A percentile compares a stretch with the other conserved stretches of the same genome.
Evolutionary conservation across 2,329 filamentous ascomycete genomes (phyloP).

Genomic region (Albifimbria verrucaria): DNA sequence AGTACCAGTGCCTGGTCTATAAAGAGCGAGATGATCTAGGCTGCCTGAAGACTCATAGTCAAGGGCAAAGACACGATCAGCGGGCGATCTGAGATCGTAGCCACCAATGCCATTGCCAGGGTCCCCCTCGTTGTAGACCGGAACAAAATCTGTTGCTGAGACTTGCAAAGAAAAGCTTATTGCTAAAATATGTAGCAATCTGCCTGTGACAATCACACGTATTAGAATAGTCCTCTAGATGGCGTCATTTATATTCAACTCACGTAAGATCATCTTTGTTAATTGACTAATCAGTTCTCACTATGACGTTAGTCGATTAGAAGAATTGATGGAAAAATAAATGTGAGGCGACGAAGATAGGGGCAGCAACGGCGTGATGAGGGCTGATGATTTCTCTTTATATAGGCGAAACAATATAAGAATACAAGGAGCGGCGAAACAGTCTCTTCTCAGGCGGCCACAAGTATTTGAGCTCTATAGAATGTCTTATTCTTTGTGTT

Average conservation of each 20-base stretch:
- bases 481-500: not conserved
- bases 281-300: no score
- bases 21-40: conserved; percentile 4
- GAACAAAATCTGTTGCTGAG: not conserved
- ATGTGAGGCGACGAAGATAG: not conserved
- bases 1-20: conserved; percentile 3
- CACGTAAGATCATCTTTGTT: not conserved
- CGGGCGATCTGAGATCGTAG: conserved; percentile 2
- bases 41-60: conserved; percentile 5
- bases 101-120: conserved; percentile 4
- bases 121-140: conserved; percentile 2
- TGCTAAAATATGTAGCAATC: not conserved
- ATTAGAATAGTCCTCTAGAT: not conserved
- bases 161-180: not conserved
- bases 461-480: not conserved
- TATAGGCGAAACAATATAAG: not conserved
- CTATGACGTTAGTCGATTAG: no score
- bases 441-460: not conserved
- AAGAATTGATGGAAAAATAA: no score
- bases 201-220: not conserved
- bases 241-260: not conserved
- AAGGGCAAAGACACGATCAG: conserved; percentile 4
- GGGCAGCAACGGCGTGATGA: not conserved
- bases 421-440: not conserved
- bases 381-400: not conserved